Evolutionary conservation across 2,329 filamentous ascomycete species (phyloP).

Genomic region (Aquanectria penicillioides): DNA sequence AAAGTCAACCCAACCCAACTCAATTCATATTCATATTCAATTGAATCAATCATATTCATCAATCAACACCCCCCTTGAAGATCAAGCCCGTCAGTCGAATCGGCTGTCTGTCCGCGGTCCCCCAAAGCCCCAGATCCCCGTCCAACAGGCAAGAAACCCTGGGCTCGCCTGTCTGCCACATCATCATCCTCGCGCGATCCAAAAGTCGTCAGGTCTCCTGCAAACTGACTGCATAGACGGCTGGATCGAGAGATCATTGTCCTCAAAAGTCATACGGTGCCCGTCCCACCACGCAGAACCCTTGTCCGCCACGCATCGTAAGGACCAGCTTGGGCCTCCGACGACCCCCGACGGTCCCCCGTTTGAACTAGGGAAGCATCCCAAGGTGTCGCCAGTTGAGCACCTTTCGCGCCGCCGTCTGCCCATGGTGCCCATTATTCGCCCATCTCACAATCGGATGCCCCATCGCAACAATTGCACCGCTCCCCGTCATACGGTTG

Average conservation of each 20-base stretch:
- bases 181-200: constrained; percentile 35
- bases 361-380: constrained; percentile 16
- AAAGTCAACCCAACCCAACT: constrained; percentile 8
- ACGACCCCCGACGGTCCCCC: constrained; percentile 18
- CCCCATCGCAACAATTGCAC: constrained; percentile 35
- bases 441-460: constrained; percentile 34
- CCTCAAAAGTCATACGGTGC: constrained; percentile 41
- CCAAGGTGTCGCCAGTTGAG: constrained; percentile 33
- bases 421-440: constrained; percentile 31
- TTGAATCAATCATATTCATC: constrained; percentile 28
- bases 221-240: constrained; percentile 29
- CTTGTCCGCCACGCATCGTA: constrained; percentile 26
- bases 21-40: constrained; percentile 6
- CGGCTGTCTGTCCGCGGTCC: constrained; percentile 30
- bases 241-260: constrained; percentile 35
- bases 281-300: constrained; percentile 39
- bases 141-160: constrained; percentile 24
- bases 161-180: constrained; percentile 32
- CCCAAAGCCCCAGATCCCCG: constrained; percentile 32
- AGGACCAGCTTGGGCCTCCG: constrained; percentile 22
- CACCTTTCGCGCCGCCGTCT: constrained; percentile 28
- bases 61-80: constrained; percentile 21
- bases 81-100: constrained; percentile 25
- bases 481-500: constrained; percentile 38
- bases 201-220: constrained; percentile 40